Evolutionary conservation across 2,329 filamentous ascomycete species (phyloP), one percentile per base, ranked within the genome.

Genomic region (Fusarium succisae): DNA sequence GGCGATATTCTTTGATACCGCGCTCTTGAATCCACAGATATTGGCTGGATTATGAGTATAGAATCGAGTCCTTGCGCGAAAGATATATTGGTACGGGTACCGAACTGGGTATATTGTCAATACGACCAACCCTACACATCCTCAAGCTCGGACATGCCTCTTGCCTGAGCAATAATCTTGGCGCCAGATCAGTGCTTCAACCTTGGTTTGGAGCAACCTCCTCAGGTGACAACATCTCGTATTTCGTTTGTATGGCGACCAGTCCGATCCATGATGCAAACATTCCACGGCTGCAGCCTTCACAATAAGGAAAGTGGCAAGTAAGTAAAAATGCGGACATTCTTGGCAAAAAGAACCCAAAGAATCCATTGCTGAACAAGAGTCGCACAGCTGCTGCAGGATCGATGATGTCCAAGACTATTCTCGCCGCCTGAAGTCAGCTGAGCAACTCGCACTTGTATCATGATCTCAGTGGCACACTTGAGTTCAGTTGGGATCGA

Each of bases 401-500:
- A 50, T 37, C 28, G 8, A 30, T 24, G 6, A 30, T 11, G 6
- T 39, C 22, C 13, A 30, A 32, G 41, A 15, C n/a, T 26, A 20
- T 26, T 41, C 28, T 44, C 26, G 24, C 12, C 22, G n/a, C 20
- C 8, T 13, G 51, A 26, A 15, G 37, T 28, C 26, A 41, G 51
- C 18, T 28, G 51, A 41, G 18, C n/a, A 45, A 43, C 28, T 41
- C 18, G 22, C 20, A 32, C 32, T 56, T 22, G 30, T 12, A 35
- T 22, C 15, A 57, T 69, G 65, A 69, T 39, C 30, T 69, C 65
- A 63, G 57, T 22, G 66, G 57, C 57, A 37, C 22, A 20, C 15
- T 28, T 30, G 13, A 14, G 20, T n/a, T 18, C 22, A 24, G 18
- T 17, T 32, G 10, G 26, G 14, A 18, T 61, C 22, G n/a, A 9